phyloP scores from a whole-genome alignment of 1,139 yeast species.

The Dujonia santamariae region DNA sequence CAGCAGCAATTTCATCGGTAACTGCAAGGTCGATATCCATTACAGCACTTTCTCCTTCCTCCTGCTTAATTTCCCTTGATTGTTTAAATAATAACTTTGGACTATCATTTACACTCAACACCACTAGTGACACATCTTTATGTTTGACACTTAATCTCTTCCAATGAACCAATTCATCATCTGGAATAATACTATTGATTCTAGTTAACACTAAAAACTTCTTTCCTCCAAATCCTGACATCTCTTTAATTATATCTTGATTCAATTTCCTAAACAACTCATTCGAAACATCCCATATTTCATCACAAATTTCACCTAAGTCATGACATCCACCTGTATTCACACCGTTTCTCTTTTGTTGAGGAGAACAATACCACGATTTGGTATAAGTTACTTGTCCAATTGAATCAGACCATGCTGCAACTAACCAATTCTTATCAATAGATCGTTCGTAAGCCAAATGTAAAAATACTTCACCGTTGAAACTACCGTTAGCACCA shows the following conservation, averaged over 20 bases:
- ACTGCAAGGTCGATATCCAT: not conserved
- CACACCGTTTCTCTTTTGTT: constrained; percentile 13
- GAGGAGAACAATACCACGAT: constrained; percentile 58
- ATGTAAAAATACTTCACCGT: constrained; percentile 77
- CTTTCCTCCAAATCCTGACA: constrained; percentile 45
- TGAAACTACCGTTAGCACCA: constrained; percentile 7
- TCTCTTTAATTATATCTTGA: constrained; percentile 30
- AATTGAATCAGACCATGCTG: constrained; percentile 86
- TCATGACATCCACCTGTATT: constrained; percentile 15
- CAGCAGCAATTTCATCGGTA: not conserved
- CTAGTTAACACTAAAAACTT: constrained; percentile 67
- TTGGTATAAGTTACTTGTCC: constrained; percentile 64
- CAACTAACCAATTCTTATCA: constrained; percentile 81
- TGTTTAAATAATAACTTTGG: constrained; percentile 52
- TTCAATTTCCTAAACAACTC: constrained; percentile 35
- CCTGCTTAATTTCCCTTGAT: constrained; percentile 2
- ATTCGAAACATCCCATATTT: constrained; percentile 36
- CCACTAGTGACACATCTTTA: constrained; percentile 64
- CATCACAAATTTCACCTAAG: constrained; percentile 35
- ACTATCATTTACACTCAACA: constrained; percentile 66
- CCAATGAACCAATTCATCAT: constrained; percentile 78
- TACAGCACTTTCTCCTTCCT: constrained; percentile 2
- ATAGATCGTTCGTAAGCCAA: constrained; percentile 80
- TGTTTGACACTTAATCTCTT: constrained; percentile 59
- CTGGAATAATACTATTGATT: constrained; percentile 69